phyloP scores from a whole-genome alignment of 495 filamentous ascomycete species.

The Penicillium alfredii region DNA sequence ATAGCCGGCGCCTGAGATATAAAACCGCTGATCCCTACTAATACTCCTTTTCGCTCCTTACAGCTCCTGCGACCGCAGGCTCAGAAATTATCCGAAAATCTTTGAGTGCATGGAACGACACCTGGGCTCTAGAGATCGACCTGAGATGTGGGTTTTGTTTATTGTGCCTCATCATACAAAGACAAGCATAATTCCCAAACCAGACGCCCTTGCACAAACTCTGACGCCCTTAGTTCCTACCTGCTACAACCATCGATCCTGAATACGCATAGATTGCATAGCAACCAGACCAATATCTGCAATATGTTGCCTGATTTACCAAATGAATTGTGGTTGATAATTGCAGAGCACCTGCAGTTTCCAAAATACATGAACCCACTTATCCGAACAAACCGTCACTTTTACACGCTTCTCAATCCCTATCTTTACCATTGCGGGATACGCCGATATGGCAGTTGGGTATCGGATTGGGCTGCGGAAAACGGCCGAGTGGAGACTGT shows the following conservation, averaged over 20 bases:
- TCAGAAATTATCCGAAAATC: no score
- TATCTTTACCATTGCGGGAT: conserved; percentile 15
- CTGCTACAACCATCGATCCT: neutral
- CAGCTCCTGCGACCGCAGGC: no score
- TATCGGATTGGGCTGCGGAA: conserved; percentile 47
- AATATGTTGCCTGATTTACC: conserved; percentile 11
- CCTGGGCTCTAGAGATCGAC: no score
- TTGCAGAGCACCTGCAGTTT: conserved; percentile 16
- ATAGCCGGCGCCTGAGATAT: no score
- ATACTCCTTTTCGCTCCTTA: no score
- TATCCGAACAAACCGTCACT: conserved; percentile 7
- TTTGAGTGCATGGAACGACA: no score
- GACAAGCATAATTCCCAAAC: neutral
- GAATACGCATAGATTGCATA: neutral
- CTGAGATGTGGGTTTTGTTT: no score
- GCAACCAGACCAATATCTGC: conserved; percentile 1
- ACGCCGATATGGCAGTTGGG: conserved; percentile 11
- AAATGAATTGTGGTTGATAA: conserved; percentile 16
- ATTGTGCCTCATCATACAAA: neutral
- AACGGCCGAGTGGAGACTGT: conserved; percentile 10
- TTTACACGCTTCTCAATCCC: conserved; percentile 10
- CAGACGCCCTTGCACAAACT: no score
- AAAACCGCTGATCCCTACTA: no score
- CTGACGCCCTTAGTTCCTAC: no score
- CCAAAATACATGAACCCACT: conserved; percentile 1